Evolutionary conservation across 345 rosid genomes (phyloP).

Genomic region (Heritiera littoralis): DNA sequence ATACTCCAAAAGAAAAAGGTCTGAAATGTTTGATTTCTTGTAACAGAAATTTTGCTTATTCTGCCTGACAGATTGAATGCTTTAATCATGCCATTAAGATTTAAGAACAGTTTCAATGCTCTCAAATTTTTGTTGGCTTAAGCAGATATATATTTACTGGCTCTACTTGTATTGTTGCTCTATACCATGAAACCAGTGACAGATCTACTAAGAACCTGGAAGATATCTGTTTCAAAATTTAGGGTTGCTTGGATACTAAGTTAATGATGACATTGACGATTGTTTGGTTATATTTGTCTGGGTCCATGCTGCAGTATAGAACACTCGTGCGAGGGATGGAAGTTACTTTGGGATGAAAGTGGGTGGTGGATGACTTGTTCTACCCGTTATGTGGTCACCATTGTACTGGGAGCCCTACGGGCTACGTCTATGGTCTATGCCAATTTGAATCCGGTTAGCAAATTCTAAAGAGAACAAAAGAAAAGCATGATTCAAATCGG

Average conservation of each 20-base stretch:
- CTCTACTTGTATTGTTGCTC: not conserved
- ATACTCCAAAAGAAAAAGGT: not conserved
- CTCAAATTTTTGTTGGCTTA: not conserved
- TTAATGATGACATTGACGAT: not conserved
- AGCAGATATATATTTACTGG: not conserved
- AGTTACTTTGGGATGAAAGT: not conserved
- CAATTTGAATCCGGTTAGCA: too few relatives aligned
- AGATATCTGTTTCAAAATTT: not conserved
- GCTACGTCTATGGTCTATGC: too few relatives aligned
- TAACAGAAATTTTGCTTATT: not conserved
- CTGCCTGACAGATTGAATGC: not conserved
- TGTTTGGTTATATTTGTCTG: not conserved
- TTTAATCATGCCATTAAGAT: not conserved
- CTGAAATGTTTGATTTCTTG: conserved; percentile 2
- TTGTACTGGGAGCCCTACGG: too few relatives aligned
- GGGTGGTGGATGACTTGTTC: not conserved
- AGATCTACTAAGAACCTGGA: not conserved
- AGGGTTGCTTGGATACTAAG: not conserved
- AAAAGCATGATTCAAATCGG: too few relatives aligned
- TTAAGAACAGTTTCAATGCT: too few relatives aligned
- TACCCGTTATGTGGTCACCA: not conserved
- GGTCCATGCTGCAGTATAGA: not conserved
- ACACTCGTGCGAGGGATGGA: not conserved
- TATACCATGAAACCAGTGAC: not conserved
- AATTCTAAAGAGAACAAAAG: too few relatives aligned